These are phyloP conservation scores for Apophysomyces sp. DNA, from an alignment of 371 early-diverging fungal genomes.

Conservation along the genomic window DNA sequence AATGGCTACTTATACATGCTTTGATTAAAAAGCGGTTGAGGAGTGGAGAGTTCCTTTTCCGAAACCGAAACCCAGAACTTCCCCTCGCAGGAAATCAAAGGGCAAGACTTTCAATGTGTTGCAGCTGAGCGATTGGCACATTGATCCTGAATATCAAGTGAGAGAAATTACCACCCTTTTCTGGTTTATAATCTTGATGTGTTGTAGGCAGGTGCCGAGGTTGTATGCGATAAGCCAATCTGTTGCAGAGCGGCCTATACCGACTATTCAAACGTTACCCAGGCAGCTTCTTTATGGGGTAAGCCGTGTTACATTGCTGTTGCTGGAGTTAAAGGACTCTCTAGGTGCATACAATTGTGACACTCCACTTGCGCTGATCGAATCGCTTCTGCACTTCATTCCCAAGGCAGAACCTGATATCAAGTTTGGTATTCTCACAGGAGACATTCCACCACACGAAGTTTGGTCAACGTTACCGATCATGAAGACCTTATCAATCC, in stretches of 20 bases:
- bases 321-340: not conserved
- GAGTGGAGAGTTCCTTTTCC: constrained; percentile 49
- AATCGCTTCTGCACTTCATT: constrained; percentile 46
- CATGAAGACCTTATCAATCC: constrained; percentile 36
- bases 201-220: constrained; percentile 48
- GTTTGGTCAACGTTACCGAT: constrained; percentile 54
- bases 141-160: constrained; percentile 53
- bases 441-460: constrained; percentile 67
- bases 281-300: constrained; percentile 42
- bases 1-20: not conserved
- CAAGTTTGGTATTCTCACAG: constrained; percentile 55
- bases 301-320: not conserved
- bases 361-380: constrained; percentile 42
- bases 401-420: constrained; percentile 38
- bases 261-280: constrained; percentile 26
- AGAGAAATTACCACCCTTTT: not conserved
- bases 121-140: constrained; percentile 67
- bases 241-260: constrained; percentile 55
- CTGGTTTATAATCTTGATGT: not conserved
- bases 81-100: constrained; percentile 13
- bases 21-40: constrained; percentile 21
- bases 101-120: constrained; percentile 46
- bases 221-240: constrained; percentile 49
- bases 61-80: constrained; percentile 41
- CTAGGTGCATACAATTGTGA: constrained; percentile 58